Evolutionary conservation across 1,284 basidiomycete genomes (phyloP).

Genomic region (Papiliotrema fonsecae): DNA sequence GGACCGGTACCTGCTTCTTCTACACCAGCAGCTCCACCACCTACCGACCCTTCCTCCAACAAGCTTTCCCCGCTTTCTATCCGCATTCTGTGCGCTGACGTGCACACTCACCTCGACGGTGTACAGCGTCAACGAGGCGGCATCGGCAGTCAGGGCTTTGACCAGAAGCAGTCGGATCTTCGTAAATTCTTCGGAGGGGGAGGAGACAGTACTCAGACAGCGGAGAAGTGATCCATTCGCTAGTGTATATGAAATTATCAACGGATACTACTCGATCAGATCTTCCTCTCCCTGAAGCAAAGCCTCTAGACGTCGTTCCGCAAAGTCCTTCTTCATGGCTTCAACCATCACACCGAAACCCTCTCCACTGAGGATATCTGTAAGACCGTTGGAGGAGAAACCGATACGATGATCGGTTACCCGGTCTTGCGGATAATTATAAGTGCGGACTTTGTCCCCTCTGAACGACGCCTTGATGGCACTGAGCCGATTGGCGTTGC

Average conservation of each 20-base stretch:
- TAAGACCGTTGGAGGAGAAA: conserved; percentile 67
- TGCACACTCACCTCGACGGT: conserved; percentile 46
- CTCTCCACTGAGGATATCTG: conserved; percentile 71
- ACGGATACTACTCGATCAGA: conserved; percentile 23
- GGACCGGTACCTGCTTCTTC: conserved; percentile 28
- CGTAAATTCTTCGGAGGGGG: conserved; percentile 68
- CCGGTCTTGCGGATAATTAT: conserved; percentile 87
- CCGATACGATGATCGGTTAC: conserved; percentile 88
- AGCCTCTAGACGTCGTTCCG: conserved; percentile 63
- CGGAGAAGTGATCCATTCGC: neutral
- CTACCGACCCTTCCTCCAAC: conserved; percentile 7
- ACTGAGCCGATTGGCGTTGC: conserved; percentile 63
- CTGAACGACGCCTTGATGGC: conserved; percentile 76
- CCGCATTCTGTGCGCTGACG: conserved; percentile 38
- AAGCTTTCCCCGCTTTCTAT: conserved; percentile 27
- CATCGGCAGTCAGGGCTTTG: conserved; percentile 64
- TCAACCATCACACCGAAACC: conserved; percentile 57
- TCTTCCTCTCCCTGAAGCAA: conserved; percentile 53
- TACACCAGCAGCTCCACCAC: conserved; percentile 24
- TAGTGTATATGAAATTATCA: neutral
- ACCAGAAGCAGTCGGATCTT: conserved; percentile 70
- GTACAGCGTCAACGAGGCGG: conserved; percentile 67
- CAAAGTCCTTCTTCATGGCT: conserved; percentile 62
- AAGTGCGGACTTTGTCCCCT: conserved; percentile 89
- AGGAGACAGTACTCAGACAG: neutral